Percentiles rank a stretch among this genome's conserved stretches.
Conservation (phyloP, 768 basidiomycete genomes). For the Mrakia hoshinonis region DNA sequence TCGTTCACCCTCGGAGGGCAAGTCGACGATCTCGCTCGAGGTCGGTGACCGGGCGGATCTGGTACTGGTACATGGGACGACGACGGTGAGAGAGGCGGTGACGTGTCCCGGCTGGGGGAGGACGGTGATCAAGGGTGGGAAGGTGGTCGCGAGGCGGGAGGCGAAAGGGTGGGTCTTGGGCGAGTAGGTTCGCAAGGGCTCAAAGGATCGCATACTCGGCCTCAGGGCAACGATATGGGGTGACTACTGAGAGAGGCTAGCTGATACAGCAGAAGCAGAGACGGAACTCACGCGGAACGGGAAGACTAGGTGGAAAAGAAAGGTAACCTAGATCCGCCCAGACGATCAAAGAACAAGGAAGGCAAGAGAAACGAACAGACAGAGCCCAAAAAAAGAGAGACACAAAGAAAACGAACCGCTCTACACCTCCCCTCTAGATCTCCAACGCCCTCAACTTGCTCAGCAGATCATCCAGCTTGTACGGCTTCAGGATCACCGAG, state of each 20-base stretch:
- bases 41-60: neutral
- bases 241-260: no score
- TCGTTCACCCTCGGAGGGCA: neutral
- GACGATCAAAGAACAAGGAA: neutral
- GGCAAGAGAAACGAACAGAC: neutral
- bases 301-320: no score
- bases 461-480: slow-evolving; percentile 17
- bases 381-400: neutral
- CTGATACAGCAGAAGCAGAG: no score
- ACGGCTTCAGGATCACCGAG: slow-evolving; percentile 7
- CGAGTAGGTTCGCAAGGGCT: neutral
- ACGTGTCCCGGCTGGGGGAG: neutral
- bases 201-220: no score
- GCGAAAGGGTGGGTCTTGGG: neutral
- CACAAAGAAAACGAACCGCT: neutral
- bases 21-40: neutral
- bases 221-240: no score
- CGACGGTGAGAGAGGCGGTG: neutral
- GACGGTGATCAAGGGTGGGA: neutral
- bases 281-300: no score
- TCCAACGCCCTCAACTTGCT: slow-evolving; percentile 8
- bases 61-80: neutral
- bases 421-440: neutral
- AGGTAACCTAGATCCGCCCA: neutral
- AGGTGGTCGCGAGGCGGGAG: slow-evolving; percentile 7